Percentiles rank a stretch among this genome's conserved stretches.
Evolutionary conservation across 805 yeast genomes (phyloP).

Genomic region (Danielia reshetovae): DNA sequence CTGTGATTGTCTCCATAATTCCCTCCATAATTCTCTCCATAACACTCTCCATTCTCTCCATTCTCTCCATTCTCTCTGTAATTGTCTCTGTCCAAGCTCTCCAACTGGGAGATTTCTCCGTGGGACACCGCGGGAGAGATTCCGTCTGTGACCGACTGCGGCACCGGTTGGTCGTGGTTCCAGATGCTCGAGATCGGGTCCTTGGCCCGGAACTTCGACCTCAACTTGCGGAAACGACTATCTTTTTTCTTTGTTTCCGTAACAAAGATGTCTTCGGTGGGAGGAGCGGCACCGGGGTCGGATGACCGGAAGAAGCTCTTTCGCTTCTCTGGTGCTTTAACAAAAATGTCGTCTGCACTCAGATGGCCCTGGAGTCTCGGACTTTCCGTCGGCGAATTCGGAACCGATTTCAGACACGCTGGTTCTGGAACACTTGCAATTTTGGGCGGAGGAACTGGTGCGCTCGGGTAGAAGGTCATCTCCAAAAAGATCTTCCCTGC

Average conservation of each 20-base stretch:
- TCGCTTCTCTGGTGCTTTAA: conserved; percentile 4
- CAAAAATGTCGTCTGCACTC: conserved; percentile 11
- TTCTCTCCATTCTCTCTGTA: no score
- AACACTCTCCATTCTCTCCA: no score
- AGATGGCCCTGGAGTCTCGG: conserved; percentile 1
- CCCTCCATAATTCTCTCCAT: no score
- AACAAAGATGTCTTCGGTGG: conserved; percentile 6
- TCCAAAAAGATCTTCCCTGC: conserved; percentile 90
- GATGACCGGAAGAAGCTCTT: conserved; percentile 9
- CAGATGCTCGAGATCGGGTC: conserved; percentile 31
- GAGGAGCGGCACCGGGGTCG: conserved; percentile 5
- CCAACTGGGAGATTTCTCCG: conserved; percentile 8
- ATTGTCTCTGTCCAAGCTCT: conserved; percentile 6
- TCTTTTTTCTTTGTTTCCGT: conserved; percentile 20
- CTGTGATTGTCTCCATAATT: no score
- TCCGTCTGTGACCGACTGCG: neutral
- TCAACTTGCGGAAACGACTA: conserved; percentile 30
- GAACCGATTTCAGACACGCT: conserved; percentile 3
- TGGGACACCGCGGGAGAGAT: conserved; percentile 16
- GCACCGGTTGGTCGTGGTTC: conserved; percentile 7
- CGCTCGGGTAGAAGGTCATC: conserved; percentile 80
- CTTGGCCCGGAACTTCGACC: conserved; percentile 28
- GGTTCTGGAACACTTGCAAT: conserved; percentile 14
- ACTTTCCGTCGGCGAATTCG: conserved; percentile 11
- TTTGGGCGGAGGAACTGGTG: conserved; percentile 42